These are phyloP conservation scores for sunflower (Helianthus annuus) DNA, from an alignment of 129 eudicot species.

Conservation along the genomic window HanXRQr2.0-SUNRISE NC_035442.2:174963997-174964496, in stretches of 20 bases:
- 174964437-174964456: slow-evolving; percentile 12
- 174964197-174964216: too few relatives aligned
- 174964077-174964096: too few relatives aligned
- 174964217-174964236: too few relatives aligned
- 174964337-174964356: slow-evolving; percentile 43
- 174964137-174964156: too few relatives aligned
- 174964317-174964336: slow-evolving; percentile 20
- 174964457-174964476: not conserved
- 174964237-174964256: not conserved
- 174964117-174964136: too few relatives aligned
- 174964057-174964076: too few relatives aligned
- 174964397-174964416: slow-evolving; percentile 26
- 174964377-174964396: slow-evolving; percentile 29
- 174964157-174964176: too few relatives aligned
- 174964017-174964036: too few relatives aligned
- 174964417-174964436: slow-evolving; percentile 24
- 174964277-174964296: slow-evolving; percentile 4
- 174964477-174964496: not conserved
- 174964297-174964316: slow-evolving; percentile 32
- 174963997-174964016: too few relatives aligned
- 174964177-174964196: too few relatives aligned
- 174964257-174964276: not conserved
- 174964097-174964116: too few relatives aligned
- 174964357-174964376: slow-evolving; percentile 28
- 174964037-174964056: too few relatives aligned